These are phyloP conservation scores for Dictyostelium firmibasis DNA, from an alignment of 78 protist genomes.

Conservation along the genomic window DNA sequence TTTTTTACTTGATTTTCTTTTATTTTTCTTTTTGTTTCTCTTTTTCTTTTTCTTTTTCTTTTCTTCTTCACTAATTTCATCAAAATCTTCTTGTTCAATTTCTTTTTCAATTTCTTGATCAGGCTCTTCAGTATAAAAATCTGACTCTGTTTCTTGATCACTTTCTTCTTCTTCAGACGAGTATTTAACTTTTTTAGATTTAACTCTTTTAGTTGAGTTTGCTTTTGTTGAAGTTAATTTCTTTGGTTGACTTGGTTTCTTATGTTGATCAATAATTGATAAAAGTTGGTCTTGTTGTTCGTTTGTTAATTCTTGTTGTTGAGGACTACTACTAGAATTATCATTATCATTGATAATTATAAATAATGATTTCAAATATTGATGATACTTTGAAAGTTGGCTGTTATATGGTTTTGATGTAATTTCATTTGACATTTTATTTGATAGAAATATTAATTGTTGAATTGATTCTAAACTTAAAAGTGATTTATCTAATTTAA, in stretches of 20 bases:
- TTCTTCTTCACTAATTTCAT: neutral
- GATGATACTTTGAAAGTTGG: constrained; percentile 18
- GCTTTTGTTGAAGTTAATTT: neutral
- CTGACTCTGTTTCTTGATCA: neutral
- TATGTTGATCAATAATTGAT: neutral
- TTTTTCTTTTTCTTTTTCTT: neutral
- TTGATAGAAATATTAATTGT: neutral
- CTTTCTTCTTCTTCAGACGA: neutral
- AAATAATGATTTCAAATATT: neutral
- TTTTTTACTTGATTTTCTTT: neutral
- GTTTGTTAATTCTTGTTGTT: neutral
- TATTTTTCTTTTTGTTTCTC: neutral
- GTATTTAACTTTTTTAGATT: neutral
- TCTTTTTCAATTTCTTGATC: neutral
- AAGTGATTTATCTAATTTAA: neutral
- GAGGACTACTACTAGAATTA: neutral
- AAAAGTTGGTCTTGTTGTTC: constrained; percentile 3
- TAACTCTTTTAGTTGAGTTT: neutral
- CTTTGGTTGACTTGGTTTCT: neutral
- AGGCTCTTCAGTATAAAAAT: neutral
- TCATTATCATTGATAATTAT: neutral
- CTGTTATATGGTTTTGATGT: neutral
- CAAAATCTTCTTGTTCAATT: neutral
- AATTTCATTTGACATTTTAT: neutral
- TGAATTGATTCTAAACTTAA: neutral